Conservation (phyloP, 306 rosid species). For the Carpinus fangiana region DNA sequence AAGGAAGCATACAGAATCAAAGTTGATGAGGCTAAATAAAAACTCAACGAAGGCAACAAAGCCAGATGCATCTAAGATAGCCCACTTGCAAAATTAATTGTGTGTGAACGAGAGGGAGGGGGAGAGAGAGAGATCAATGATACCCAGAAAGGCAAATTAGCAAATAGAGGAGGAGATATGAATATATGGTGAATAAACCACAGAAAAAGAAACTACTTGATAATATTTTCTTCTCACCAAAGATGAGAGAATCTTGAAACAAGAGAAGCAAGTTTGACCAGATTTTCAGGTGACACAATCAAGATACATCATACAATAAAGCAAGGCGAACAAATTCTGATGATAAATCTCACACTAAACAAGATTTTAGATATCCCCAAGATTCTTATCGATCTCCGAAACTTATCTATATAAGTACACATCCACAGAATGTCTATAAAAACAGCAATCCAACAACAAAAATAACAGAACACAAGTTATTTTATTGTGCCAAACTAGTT, state of each 20-base stretch:
- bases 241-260: constrained; percentile 1
- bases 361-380: background rate
- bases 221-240: constrained; percentile 12
- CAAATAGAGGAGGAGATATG: constrained; percentile 1
- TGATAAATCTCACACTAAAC: background rate
- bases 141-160: constrained; percentile 9
- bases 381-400: constrained; percentile 16
- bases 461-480: constrained; percentile 29
- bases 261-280: constrained; percentile 17
- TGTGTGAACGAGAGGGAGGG: background rate
- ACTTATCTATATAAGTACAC: background rate
- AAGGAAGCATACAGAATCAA: background rate
- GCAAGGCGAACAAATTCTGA: background rate
- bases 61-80: background rate
- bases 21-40: background rate
- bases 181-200: background rate
- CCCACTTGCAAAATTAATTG: constrained; percentile 1
- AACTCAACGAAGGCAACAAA: background rate
- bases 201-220: background rate
- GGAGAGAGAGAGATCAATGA: background rate
- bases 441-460: background rate
- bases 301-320: background rate
- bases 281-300: background rate
- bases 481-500: constrained; percentile 9
- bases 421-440: background rate